Evolutionary conservation across 2,329 filamentous ascomycete species (phyloP).

Genomic region (Penicillium rolfsii): DNA sequence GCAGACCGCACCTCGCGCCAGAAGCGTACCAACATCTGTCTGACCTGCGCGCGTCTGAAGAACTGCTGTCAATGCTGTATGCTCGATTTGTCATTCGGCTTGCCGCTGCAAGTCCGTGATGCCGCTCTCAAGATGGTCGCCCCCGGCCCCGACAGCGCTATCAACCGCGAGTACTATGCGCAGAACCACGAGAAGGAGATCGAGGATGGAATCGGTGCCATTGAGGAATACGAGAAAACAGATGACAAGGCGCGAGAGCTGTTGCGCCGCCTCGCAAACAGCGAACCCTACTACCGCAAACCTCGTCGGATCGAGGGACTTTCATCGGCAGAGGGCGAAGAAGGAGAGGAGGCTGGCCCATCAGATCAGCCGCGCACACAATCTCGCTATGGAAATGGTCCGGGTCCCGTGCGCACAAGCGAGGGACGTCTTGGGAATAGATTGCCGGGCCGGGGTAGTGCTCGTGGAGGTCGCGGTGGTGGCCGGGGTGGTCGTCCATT

Average conservation of each 20-base stretch:
- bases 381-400: constrained; percentile 50
- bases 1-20: constrained; percentile 87
- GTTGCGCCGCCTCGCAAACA: constrained; percentile 79
- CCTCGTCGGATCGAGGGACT: constrained; percentile 71
- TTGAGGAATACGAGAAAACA: constrained; percentile 93
- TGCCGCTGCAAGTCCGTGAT: constrained; percentile 93
- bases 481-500: constrained; percentile 62
- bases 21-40: constrained; percentile 91
- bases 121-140: constrained; percentile 97
- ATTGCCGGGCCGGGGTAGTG: constrained; percentile 52
- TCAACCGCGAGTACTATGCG: constrained; percentile 97
- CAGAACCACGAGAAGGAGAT: constrained; percentile 96
- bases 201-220: constrained; percentile 81
- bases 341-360: constrained; percentile 43
- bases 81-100: constrained; percentile 93
- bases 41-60: constrained; percentile 95
- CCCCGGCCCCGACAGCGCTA: constrained; percentile 84
- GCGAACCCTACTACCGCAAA: constrained; percentile 93
- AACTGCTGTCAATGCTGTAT: constrained; percentile 99
- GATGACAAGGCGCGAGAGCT: constrained; percentile 95
- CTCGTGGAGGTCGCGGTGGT: constrained; percentile 51
- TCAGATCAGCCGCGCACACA: constrained; percentile 47
- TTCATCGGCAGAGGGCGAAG: constrained; percentile 43
- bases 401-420: constrained; percentile 75
- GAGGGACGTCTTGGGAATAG: constrained; percentile 52